phyloP scores from a whole-genome alignment of 805 yeast species.

The Metahyphopichia silvanorum region DNA sequence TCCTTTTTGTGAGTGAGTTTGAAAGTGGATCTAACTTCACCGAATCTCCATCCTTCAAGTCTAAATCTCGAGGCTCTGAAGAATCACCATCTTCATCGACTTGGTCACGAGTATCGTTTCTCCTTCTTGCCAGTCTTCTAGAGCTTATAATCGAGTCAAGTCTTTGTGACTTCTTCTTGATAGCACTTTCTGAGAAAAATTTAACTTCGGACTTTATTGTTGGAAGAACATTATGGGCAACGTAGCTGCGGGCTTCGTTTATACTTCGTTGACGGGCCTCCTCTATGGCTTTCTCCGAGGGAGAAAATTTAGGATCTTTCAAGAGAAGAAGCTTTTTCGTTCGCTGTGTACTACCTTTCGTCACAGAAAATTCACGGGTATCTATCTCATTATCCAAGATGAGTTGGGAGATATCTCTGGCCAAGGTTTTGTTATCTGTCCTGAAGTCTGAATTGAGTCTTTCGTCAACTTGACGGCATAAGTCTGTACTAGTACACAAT shows the following conservation, averaged over 20 bases:
- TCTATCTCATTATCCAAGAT: conserved; percentile 19
- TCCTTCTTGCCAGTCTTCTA: not conserved
- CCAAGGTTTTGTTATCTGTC: conserved; percentile 38
- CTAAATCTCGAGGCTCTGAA: not conserved
- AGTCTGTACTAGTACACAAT: conserved; percentile 26
- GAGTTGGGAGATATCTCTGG: conserved; percentile 32
- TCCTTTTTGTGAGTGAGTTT: not conserved
- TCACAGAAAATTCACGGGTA: conserved; percentile 19
- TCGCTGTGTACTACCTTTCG: conserved; percentile 21
- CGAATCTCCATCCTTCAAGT: too few species aligned
- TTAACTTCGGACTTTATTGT: conserved; percentile 1
- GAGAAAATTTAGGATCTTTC: conserved; percentile 22
- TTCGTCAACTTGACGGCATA: conserved; percentile 31
- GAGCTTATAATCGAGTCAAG: not conserved
- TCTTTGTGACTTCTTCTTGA: not conserved
- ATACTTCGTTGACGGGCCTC: too few species aligned
- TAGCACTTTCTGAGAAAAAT: not conserved
- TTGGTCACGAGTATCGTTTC: not conserved
- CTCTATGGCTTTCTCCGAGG: conserved; percentile 26
- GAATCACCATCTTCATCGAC: not conserved
- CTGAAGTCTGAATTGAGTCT: conserved; percentile 21
- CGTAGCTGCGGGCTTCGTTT: too few species aligned
- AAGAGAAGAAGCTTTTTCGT: conserved; percentile 31
- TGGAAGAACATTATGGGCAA: too few species aligned
- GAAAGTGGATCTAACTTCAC: too few species aligned